A percentile compares a stretch with the other conserved stretches of the same genome.
Conservation (phyloP, 768 basidiomycete species). For the Boletus barrowsii region DNA sequence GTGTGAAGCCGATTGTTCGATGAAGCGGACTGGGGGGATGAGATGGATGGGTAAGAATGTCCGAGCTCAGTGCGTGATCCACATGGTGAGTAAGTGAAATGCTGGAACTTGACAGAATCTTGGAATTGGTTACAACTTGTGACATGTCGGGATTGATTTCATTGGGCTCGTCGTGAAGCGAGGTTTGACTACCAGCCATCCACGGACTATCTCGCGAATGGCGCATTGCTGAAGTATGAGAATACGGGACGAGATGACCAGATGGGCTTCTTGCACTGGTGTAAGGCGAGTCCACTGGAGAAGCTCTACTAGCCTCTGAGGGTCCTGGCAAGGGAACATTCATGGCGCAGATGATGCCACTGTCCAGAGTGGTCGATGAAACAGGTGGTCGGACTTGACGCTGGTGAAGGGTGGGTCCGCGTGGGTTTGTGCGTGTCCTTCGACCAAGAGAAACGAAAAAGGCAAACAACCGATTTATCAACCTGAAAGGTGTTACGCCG, state of each 20-base stretch:
- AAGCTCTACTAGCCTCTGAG: constrained; percentile 1
- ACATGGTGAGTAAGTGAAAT: neutral
- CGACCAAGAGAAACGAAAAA: constrained; percentile 4
- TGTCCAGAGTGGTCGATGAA: neutral
- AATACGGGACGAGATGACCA: constrained; percentile 18
- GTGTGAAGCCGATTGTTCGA: neutral
- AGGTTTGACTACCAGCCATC: constrained; percentile 8
- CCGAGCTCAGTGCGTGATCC: neutral
- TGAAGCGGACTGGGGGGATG: constrained; percentile 1
- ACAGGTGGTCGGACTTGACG: neutral
- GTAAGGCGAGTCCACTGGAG: constrained; percentile 15
- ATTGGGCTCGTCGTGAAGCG: constrained; percentile 18
- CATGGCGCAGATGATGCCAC: constrained; percentile 15
- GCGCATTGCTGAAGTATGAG: constrained; percentile 12
- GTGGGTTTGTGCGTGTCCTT: neutral
- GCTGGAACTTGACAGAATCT: neutral
- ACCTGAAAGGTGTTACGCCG: neutral
- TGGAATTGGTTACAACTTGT: neutral
- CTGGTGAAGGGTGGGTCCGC: neutral
- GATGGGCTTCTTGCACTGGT: constrained; percentile 12
- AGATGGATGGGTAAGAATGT: neutral
- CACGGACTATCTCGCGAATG: constrained; percentile 8
- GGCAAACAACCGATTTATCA: neutral
- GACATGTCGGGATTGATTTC: neutral
- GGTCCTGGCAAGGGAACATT: constrained; percentile 4